phyloP scores from a whole-genome alignment of 495 filamentous ascomycete genomes.

The Collariella sp. region DNA sequence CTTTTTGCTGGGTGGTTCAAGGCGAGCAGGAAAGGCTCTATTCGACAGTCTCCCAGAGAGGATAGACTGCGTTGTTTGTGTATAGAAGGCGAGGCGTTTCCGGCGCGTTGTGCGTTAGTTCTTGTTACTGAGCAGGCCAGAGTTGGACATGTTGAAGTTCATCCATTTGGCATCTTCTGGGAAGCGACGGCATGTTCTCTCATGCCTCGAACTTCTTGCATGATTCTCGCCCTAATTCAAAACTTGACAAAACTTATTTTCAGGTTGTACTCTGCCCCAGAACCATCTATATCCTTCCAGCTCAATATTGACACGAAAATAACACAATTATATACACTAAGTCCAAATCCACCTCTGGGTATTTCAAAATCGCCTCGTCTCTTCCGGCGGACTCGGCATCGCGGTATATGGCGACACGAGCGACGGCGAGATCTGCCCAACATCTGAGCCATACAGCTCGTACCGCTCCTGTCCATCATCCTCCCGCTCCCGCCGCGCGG shows the following conservation, averaged over 20 bases:
- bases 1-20: not conserved
- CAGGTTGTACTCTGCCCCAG: not conserved
- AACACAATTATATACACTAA: not conserved
- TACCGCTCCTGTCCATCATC: conserved; percentile 9
- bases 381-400: not conserved
- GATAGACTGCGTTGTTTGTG: not conserved
- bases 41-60: not conserved
- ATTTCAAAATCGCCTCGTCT: not conserved
- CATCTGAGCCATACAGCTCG: conserved; percentile 24
- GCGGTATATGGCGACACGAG: not conserved
- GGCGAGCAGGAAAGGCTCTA: not conserved
- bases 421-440: conserved; percentile 2
- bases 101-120: not conserved
- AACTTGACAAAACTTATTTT: too few relatives aligned
- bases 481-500: not conserved
- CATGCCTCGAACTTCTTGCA: too few relatives aligned
- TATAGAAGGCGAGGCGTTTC: conserved; percentile 2
- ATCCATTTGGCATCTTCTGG: too few relatives aligned
- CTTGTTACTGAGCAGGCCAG: not conserved
- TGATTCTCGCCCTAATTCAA: too few relatives aligned
- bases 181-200: too few relatives aligned
- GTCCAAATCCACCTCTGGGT: not conserved
- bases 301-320: not conserved
- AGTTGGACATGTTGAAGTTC: not conserved
- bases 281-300: not conserved